Conservation (phyloP, 306 rosid genomes). For the Pueraria montana region DNA sequence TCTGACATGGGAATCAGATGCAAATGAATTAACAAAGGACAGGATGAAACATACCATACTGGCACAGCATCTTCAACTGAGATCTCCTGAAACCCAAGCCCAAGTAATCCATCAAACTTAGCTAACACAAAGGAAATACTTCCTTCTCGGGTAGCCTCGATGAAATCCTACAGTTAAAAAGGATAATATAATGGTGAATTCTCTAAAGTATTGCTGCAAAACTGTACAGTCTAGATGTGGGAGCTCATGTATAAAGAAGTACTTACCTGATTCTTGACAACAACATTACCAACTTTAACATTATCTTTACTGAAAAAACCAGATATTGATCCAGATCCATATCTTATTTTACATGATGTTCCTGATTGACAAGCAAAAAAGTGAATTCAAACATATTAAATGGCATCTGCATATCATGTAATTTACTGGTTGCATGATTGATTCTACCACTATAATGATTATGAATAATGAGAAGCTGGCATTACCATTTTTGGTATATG, state of each 20-base stretch:
- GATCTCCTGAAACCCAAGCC: slow-evolving; percentile 95
- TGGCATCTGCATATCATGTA: background rate
- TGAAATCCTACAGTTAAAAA: slow-evolving; percentile 72
- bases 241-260: slow-evolving; percentile 28
- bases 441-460: slow-evolving; percentile 32
- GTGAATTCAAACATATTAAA: background rate
- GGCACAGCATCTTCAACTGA: slow-evolving; percentile 80
- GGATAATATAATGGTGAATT: slow-evolving; percentile 1
- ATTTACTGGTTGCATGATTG: background rate
- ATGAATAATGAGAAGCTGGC: background rate
- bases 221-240: slow-evolving; percentile 7
- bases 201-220: slow-evolving; percentile 39
- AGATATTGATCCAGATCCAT: slow-evolving; percentile 84
- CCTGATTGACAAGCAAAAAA: slow-evolving; percentile 64
- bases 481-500: slow-evolving; percentile 73
- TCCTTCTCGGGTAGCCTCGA: slow-evolving; percentile 84
- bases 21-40: slow-evolving; percentile 16
- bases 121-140: slow-evolving; percentile 74
- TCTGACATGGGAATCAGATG: slow-evolving; percentile 13
- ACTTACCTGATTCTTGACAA: slow-evolving; percentile 77
- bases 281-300: slow-evolving; percentile 74
- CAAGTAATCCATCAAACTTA: slow-evolving; percentile 87
- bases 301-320: slow-evolving; percentile 88
- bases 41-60: slow-evolving; percentile 66
- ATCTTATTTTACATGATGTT: slow-evolving; percentile 68